Conservation (phyloP, 2,329 filamentous ascomycete species). For the Erysiphe neolycopersici region DNA sequence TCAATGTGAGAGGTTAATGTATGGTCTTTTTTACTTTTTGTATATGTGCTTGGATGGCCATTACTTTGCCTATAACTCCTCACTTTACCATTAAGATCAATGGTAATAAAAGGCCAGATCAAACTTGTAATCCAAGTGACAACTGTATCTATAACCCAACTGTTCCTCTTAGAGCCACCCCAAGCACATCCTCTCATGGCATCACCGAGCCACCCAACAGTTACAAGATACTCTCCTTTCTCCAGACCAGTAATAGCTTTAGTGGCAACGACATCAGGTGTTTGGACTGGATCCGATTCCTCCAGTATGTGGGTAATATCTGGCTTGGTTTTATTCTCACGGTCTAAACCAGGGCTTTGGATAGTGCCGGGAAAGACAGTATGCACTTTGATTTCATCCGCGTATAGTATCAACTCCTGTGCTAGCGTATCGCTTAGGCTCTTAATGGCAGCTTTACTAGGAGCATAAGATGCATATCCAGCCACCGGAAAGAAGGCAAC, state of each 20-base stretch:
- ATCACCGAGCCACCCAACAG: constrained; percentile 44
- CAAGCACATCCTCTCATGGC: constrained; percentile 38
- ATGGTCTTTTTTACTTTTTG: constrained; percentile 2
- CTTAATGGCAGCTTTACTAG: constrained; percentile 64
- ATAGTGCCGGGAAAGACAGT: constrained; percentile 71
- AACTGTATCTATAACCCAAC: constrained; percentile 30
- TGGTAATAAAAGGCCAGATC: constrained; percentile 29
- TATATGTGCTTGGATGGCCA: constrained; percentile 25
- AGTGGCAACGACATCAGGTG: constrained; percentile 49
- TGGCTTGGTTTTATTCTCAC: constrained; percentile 58
- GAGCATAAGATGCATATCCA: constrained; percentile 64
- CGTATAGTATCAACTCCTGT: constrained; percentile 70
- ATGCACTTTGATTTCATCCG: constrained; percentile 55
- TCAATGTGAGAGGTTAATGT: too few relatives aligned
- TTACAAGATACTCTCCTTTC: constrained; percentile 52
- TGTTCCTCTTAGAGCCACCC: constrained; percentile 30
- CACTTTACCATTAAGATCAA: constrained; percentile 30
- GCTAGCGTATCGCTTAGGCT: constrained; percentile 58
- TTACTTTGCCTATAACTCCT: constrained; percentile 27
- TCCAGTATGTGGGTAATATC: constrained; percentile 55
- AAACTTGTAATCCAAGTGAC: constrained; percentile 25
- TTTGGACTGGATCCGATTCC: constrained; percentile 54
- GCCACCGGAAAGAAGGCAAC: constrained; percentile 49
- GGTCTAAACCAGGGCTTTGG: constrained; percentile 42
- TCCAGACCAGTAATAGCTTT: constrained; percentile 49